phyloP scores from a whole-genome alignment of 345 rosid species.

The Brassica carinata region DNA sequence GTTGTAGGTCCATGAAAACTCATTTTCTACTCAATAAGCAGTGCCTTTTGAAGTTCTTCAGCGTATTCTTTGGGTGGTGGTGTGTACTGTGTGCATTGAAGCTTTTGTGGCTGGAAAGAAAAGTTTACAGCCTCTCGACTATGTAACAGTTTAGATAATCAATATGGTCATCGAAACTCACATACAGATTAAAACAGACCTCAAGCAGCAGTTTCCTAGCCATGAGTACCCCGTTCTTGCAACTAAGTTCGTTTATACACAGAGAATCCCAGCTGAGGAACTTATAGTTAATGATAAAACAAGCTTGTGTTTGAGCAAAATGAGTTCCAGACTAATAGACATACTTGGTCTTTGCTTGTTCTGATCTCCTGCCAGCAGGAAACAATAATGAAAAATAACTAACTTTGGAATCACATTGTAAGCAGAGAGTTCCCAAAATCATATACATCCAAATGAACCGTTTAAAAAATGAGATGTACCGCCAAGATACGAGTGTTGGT shows the following conservation, averaged over 20 bases:
- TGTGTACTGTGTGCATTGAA: constrained; percentile 24
- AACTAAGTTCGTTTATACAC: constrained; percentile 56
- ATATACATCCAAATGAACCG: constrained; percentile 19
- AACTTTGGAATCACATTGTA: neutral
- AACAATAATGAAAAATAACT: constrained; percentile 21
- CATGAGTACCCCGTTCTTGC: constrained; percentile 54
- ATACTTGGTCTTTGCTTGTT: constrained; percentile 61
- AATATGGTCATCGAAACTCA: neutral
- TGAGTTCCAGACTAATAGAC: constrained; percentile 24
- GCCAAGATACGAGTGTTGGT: constrained; percentile 59
- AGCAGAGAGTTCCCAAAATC: constrained; percentile 1
- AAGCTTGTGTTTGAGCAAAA: constrained; percentile 28
- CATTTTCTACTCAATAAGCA: no score
- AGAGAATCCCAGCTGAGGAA: constrained; percentile 32
- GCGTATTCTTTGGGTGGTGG: neutral
- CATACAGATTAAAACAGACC: constrained; percentile 16
- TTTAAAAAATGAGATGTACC: constrained; percentile 45
- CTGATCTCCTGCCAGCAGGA: constrained; percentile 57
- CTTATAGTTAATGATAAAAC: neutral
- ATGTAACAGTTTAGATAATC: neutral
- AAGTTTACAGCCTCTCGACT: constrained; percentile 12
- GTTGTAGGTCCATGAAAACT: no score
- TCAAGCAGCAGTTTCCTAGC: constrained; percentile 37
- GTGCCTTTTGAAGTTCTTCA: no score
- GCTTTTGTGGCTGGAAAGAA: constrained; percentile 43